phyloP scores from a whole-genome alignment of 2,329 filamentous ascomycete species.

The Coniochaeta hoffmannii region DNA sequence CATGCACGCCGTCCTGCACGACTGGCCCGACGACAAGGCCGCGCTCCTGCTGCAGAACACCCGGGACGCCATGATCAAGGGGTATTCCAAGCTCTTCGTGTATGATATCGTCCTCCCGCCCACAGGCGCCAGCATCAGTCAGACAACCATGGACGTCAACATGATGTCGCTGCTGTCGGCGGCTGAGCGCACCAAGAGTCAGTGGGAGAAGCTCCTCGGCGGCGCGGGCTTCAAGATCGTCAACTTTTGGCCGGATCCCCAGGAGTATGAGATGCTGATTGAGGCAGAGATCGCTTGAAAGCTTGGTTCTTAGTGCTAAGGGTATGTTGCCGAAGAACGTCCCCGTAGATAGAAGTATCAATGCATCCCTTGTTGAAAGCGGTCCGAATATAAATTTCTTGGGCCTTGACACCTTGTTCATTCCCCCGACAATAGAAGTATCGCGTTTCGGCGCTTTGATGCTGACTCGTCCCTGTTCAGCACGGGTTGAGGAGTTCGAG shows the following conservation, averaged over 20 bases:
- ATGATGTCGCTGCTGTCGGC: constrained; percentile 25
- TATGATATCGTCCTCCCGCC: constrained; percentile 30
- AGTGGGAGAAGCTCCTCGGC: constrained; percentile 20
- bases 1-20: constrained; percentile 32
- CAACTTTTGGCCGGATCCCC: constrained; percentile 4
- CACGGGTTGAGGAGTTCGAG: too few relatives aligned
- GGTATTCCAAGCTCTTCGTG: constrained; percentile 28
- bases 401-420: too few relatives aligned
- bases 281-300: constrained; percentile 9
- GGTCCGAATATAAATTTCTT: too few relatives aligned
- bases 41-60: constrained; percentile 21
- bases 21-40: constrained; percentile 30
- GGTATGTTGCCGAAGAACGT: too few relatives aligned
- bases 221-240: constrained; percentile 19
- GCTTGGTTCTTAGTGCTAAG: too few relatives aligned
- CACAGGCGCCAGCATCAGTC: constrained; percentile 20
- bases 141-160: constrained; percentile 25
- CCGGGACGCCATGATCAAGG: constrained; percentile 27
- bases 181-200: constrained; percentile 21
- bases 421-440: too few relatives aligned
- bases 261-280: constrained; percentile 9
- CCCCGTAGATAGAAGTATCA: too few relatives aligned
- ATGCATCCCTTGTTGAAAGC: too few relatives aligned
- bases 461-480: too few relatives aligned
- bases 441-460: too few relatives aligned